Base-by-base conservation (phyloP, 2,329 filamentous ascomycete species). In the Trichophyton benhamiae region DNA sequence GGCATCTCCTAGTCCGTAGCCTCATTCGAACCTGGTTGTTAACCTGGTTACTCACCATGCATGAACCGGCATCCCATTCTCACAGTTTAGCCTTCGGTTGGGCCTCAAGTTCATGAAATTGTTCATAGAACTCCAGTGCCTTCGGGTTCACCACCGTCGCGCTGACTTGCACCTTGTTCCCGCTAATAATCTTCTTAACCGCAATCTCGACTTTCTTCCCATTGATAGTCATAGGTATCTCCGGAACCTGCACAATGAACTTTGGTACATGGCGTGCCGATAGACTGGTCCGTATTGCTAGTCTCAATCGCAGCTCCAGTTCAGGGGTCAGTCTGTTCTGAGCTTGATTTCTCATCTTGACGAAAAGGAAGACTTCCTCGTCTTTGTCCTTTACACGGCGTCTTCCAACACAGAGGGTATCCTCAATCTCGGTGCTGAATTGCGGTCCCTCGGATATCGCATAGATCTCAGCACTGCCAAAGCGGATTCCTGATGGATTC, bases 401-500 rank as follows among this genome's bases (percentile, higher is more conserved):
- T 0, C 74, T 72, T 6, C 72, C 72, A 13, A 76, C 72, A 62
- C 75, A 77, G 9, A 76, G 68, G 27, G 68, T 72, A 60, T 76
- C 72, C 44, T 68, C 69, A 59, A 77, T 70, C 41, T 68, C 46
- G n/a, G 60, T 59, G 60, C 71, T 75, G 63, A 76, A 73, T 1
- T 70, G 66, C 1, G 74, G 69, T 2, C 71, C 71, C 64, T 79
- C 77, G n/a, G 75, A 73, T 53, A 80, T 74, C n/a, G 72, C 70
- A 68, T 80, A 79, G 59, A 80, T 77, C 65, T 80, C 77, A 1
- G 72, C 70, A 9, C 70, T 74, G 20, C 78, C 78, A 60, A 79
- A 80, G 27, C 77, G 74, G 61, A 80, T 76, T 5, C 78, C 77
- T 11, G 72, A 74, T 1, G 77, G 77, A 63, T 79, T 79, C 20